Evolutionary conservation across 768 basidiomycete genomes (phyloP).

Genomic region (Gloeostereum incarnatum): DNA sequence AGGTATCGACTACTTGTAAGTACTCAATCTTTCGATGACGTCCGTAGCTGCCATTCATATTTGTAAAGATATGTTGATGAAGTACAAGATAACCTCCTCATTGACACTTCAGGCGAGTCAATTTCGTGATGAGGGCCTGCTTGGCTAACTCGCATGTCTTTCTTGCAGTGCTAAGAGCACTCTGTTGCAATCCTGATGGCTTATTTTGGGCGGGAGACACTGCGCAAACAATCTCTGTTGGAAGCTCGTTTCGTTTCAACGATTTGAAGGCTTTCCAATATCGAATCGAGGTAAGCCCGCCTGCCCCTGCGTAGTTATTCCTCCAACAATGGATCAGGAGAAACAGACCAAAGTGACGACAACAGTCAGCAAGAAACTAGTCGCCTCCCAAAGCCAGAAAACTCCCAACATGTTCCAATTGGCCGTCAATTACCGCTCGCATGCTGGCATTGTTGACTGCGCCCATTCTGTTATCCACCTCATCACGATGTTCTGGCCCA

Average conservation of each 20-base stretch:
- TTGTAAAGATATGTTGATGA: constrained; percentile 58
- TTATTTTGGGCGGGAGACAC: constrained; percentile 79
- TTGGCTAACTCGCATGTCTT: constrained; percentile 6
- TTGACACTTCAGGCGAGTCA: constrained; percentile 44
- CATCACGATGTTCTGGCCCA: constrained; percentile 51
- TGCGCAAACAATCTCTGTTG: constrained; percentile 67
- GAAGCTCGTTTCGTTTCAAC: constrained; percentile 64
- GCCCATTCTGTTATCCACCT: constrained; percentile 59
- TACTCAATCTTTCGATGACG: constrained; percentile 10
- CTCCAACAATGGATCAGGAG: background rate
- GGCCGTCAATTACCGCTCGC: constrained; percentile 58
- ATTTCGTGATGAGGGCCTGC: constrained; percentile 19
- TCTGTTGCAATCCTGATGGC: constrained; percentile 60
- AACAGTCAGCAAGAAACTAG: no score
- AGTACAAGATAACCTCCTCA: constrained; percentile 61
- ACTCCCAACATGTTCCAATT: constrained; percentile 26
- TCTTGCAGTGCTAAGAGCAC: constrained; percentile 42
- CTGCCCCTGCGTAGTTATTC: background rate
- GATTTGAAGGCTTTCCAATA: constrained; percentile 62
- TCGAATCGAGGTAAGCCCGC: constrained; percentile 41
- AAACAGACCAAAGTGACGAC: background rate
- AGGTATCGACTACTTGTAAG: constrained; percentile 44
- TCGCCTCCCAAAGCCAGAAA: background rate
- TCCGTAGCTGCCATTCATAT: constrained; percentile 10
- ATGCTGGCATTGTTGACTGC: constrained; percentile 67